A percentile compares a stretch with the other conserved stretches of the same genome.
Evolutionary conservation across 176 grass and related monocot genomes (phyloP).

Genomic region (Pharus latifolius): DNA sequence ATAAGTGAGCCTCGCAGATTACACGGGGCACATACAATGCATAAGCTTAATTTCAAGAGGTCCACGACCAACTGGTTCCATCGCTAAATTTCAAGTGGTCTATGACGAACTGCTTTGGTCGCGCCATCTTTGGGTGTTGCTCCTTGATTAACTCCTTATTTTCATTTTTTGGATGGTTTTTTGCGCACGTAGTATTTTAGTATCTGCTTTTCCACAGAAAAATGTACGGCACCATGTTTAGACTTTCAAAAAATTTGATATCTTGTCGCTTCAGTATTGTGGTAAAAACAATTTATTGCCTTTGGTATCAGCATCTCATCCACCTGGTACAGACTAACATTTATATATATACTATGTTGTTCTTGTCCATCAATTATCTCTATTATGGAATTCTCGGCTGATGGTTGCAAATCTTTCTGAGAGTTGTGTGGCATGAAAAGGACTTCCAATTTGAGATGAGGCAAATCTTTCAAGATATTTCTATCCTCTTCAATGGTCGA

Average conservation of each 20-base stretch:
- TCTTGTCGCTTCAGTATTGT: not conserved
- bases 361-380: not conserved
- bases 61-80: too few species aligned
- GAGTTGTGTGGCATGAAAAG: not conserved
- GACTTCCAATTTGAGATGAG: not conserved
- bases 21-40: too few species aligned
- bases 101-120: too few species aligned
- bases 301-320: not conserved
- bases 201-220: not conserved
- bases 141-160: too few species aligned
- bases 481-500: not conserved
- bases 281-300: not conserved
- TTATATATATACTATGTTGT: not conserved
- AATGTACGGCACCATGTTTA: not conserved
- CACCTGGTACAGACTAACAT: not conserved
- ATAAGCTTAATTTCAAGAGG: too few species aligned
- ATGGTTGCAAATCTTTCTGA: not conserved
- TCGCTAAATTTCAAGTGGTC: too few species aligned
- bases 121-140: too few species aligned
- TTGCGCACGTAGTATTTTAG: not conserved
- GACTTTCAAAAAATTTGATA: constrained; percentile 12
- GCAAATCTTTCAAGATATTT: not conserved
- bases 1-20: too few species aligned
- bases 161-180: not conserved
- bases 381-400: not conserved